A percentile compares a stretch with the other conserved stretches of the same genome.
Conservation (phyloP, 192 early-diverging fungal genomes). For the Backusella circina region DNA sequence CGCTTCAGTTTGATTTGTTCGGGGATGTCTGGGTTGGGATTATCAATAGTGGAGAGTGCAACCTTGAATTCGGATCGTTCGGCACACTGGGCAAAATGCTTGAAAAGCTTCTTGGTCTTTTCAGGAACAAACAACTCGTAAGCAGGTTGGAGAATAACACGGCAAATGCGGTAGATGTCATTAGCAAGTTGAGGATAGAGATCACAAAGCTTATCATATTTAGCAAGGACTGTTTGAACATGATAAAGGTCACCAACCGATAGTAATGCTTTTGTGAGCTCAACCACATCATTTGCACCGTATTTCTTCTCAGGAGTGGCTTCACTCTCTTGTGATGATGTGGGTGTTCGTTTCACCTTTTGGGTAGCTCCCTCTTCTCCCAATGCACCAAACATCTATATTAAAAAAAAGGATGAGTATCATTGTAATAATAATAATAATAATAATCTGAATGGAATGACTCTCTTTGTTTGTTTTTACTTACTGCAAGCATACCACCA, state of each 20-base stretch:
- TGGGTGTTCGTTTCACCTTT: background rate
- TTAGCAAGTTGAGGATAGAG: constrained; percentile 59
- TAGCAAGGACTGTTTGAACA: constrained; percentile 48
- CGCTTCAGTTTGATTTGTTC: constrained; percentile 8
- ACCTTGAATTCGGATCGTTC: constrained; percentile 16
- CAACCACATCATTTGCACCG: constrained; percentile 59
- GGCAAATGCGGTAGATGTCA: constrained; percentile 56
- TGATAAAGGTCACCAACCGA: constrained; percentile 59
- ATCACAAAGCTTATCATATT: constrained; percentile 46
- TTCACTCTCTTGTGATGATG: background rate
- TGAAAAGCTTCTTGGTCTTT: constrained; percentile 13
- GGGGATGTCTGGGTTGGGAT: background rate
- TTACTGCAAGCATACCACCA: constrained; percentile 16
- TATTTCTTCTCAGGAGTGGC: background rate
- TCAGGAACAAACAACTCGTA: constrained; percentile 45
- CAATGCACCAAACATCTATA: constrained; percentile 26
- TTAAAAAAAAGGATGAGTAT: background rate
- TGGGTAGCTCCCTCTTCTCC: constrained; percentile 27
- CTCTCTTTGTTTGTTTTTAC: background rate
- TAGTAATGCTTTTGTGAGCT: constrained; percentile 54
- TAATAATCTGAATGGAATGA: background rate
- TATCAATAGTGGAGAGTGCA: background rate
- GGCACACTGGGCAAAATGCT: constrained; percentile 19
- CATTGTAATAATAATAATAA: background rate
- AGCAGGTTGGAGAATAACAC: constrained; percentile 53